Evolutionary conservation across 768 basidiomycete species (phyloP).

Genomic region (Amanita muscaria): DNA sequence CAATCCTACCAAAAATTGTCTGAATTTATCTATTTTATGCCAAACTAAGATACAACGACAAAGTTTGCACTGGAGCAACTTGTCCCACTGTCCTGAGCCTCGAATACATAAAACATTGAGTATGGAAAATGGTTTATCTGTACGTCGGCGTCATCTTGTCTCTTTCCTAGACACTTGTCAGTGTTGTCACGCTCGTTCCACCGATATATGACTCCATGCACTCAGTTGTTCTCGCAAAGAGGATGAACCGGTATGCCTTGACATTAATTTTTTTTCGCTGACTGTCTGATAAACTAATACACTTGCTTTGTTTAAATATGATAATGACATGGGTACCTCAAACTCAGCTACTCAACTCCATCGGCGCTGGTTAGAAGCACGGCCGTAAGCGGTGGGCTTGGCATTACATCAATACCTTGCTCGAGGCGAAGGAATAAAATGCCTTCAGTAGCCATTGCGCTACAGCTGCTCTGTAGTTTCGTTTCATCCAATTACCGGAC

Average conservation of each 20-base stretch:
- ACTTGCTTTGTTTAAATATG: background rate
- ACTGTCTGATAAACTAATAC: slow-evolving; percentile 52
- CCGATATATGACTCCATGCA: slow-evolving; percentile 83
- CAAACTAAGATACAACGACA: slow-evolving; percentile 10
- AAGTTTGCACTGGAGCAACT: slow-evolving; percentile 72
- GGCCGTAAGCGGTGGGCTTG: too few relatives aligned
- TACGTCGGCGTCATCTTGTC: slow-evolving; percentile 28
- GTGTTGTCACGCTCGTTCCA: slow-evolving; percentile 44
- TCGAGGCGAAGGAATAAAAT: slow-evolving; percentile 25
- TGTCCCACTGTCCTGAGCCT: slow-evolving; percentile 49
- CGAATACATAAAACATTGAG: slow-evolving; percentile 40
- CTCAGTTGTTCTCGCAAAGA: slow-evolving; percentile 55
- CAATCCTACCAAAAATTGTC: slow-evolving; percentile 3
- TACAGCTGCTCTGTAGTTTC: too few relatives aligned
- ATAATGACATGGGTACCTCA: slow-evolving; percentile 30
- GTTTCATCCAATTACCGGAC: too few relatives aligned
- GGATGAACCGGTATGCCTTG: slow-evolving; percentile 16
- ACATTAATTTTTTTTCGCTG: slow-evolving; percentile 61
- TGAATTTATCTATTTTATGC: background rate
- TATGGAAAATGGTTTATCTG: slow-evolving; percentile 60
- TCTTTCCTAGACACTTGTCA: slow-evolving; percentile 46
- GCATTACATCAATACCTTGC: slow-evolving; percentile 49
- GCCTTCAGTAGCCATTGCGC: slow-evolving; percentile 47
- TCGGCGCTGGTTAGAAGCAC: slow-evolving; percentile 63
- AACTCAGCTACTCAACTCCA: slow-evolving; percentile 58